Percentiles rank a stretch among this genome's conserved stretches.
Evolutionary conservation across 208 protist species (phyloP).

Genomic region (Trypanosomatidae sp.): DNA sequence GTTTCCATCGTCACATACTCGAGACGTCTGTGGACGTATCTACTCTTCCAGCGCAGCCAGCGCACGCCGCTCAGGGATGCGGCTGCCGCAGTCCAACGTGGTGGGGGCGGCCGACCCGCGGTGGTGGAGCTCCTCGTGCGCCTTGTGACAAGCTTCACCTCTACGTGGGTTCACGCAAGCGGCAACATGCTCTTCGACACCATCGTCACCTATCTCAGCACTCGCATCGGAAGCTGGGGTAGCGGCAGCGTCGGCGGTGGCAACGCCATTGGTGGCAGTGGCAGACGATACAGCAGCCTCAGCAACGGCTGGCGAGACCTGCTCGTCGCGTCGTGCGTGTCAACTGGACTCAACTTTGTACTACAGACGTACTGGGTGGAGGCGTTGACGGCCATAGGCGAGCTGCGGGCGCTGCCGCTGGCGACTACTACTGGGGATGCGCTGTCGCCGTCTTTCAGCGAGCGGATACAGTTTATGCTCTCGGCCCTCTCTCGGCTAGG

Average conservation of each 20-base stretch:
- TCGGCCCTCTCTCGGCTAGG: slow-evolving; percentile 14
- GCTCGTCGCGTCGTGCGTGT: slow-evolving; percentile 26
- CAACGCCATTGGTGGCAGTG: background rate
- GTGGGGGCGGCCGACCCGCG: background rate
- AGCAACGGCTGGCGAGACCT: slow-evolving; percentile 26
- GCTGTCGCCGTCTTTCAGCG: background rate
- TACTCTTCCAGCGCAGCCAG: slow-evolving; percentile 19
- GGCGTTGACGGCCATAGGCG: slow-evolving; percentile 22
- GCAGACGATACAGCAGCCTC: background rate
- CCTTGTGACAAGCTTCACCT: slow-evolving; percentile 26
- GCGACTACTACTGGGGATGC: background rate
- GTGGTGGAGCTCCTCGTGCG: slow-evolving; percentile 17
- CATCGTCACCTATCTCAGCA: slow-evolving; percentile 26
- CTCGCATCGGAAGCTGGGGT: slow-evolving; percentile 19
- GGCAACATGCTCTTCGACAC: slow-evolving; percentile 31
- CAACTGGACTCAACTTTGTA: slow-evolving; percentile 18
- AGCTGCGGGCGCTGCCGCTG: slow-evolving; percentile 14
- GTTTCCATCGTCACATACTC: slow-evolving; percentile 18
- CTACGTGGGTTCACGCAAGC: slow-evolving; percentile 29
- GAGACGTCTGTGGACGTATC: slow-evolving; percentile 17
- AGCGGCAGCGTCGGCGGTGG: background rate
- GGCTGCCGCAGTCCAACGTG: background rate
- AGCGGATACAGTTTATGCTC: slow-evolving; percentile 12
- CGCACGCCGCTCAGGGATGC: slow-evolving; percentile 2
- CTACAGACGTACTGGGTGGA: slow-evolving; percentile 24